Evolutionary conservation across 2,329 filamentous ascomycete species (phyloP).

Genomic region (Verticillium nonalfalfae): DNA sequence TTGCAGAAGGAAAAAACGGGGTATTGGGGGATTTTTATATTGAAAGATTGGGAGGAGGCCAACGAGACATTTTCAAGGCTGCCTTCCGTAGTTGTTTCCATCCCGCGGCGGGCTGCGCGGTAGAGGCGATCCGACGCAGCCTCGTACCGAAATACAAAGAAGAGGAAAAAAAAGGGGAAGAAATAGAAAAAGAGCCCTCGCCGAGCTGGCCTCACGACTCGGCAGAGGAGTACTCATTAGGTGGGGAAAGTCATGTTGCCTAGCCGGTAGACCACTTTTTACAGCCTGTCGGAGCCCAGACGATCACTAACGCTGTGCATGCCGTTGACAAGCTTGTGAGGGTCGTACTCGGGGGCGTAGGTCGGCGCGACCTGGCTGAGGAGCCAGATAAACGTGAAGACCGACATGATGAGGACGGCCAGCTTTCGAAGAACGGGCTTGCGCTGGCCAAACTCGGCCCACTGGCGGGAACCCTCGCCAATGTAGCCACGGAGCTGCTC

Average conservation of each 20-base stretch:
- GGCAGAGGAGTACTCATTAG: background rate
- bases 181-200: background rate
- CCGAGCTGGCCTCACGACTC: background rate
- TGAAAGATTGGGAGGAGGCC: background rate
- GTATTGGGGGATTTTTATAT: background rate
- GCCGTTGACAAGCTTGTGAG: conserved; percentile 39
- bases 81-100: background rate
- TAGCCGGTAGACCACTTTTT: background rate
- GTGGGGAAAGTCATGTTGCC: background rate
- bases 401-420: conserved; percentile 57
- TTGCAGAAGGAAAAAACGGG: background rate
- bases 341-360: conserved; percentile 49
- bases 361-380: conserved; percentile 61
- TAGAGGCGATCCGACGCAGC: background rate
- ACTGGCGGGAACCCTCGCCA: conserved; percentile 65
- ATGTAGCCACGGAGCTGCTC: conserved; percentile 80
- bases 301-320: conserved; percentile 28
- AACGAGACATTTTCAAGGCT: background rate
- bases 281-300: background rate
- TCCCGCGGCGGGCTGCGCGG: background rate
- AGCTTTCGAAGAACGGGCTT: conserved; percentile 75
- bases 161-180: background rate
- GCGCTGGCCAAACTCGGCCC: conserved; percentile 77
- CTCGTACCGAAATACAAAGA: background rate
- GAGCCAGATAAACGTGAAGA: conserved; percentile 63